Evolutionary conservation across 345 rosid species (phyloP).

Genomic region (Diplotaxis tenuifolia): DNA sequence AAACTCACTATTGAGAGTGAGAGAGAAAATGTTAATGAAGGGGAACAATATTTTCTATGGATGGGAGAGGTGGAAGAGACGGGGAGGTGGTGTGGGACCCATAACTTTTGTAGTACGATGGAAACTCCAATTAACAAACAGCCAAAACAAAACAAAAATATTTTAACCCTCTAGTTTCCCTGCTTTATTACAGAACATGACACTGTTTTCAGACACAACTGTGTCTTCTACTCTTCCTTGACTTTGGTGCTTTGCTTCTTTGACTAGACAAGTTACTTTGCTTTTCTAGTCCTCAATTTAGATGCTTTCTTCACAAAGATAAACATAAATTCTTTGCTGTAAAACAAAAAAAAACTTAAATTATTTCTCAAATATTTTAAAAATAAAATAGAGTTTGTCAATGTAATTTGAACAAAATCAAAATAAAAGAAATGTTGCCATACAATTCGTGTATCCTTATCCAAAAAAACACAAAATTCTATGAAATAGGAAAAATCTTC

Average conservation of each 20-base stretch:
- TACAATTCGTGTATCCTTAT: too few species aligned
- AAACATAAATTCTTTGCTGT: too few species aligned
- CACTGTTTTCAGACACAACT: constrained; percentile 23
- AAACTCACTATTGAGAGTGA: constrained; percentile 26
- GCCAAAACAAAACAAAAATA: background rate
- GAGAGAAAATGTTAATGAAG: constrained; percentile 11
- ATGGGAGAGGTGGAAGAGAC: constrained; percentile 36
- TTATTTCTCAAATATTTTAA: too few species aligned
- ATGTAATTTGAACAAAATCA: too few species aligned
- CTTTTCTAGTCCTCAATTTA: too few species aligned
- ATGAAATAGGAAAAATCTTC: too few species aligned
- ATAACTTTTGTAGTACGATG: constrained; percentile 12
- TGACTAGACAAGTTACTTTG: constrained; percentile 14
- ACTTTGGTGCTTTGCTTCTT: constrained; percentile 33
- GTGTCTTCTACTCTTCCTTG: constrained; percentile 22
- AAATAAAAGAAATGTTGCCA: too few species aligned
- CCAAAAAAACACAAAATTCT: too few species aligned
- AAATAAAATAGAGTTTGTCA: too few species aligned
- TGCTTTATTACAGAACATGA: constrained; percentile 27
- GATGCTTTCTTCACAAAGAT: too few species aligned
- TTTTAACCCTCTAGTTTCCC: constrained; percentile 1
- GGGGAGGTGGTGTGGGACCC: constrained; percentile 35
- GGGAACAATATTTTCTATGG: constrained; percentile 6
- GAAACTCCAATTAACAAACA: constrained; percentile 17
- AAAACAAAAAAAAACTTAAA: too few species aligned